Conservation (phyloP, 1,284 basidiomycete species). For the Apiotrichum gamsii region DNA sequence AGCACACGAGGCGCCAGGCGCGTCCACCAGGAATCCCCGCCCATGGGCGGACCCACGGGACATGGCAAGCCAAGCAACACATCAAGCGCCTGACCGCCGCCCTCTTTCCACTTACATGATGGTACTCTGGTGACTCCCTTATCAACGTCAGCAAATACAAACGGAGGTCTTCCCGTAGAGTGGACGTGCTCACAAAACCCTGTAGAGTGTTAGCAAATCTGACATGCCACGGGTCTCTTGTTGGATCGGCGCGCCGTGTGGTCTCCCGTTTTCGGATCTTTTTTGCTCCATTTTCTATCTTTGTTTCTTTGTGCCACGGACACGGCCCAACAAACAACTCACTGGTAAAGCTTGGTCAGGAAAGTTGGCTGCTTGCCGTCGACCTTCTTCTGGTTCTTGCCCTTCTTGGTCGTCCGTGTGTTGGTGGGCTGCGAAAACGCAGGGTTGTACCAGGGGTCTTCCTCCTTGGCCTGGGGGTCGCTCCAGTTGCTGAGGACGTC, state of each 20-base stretch:
- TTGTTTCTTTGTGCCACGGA: no score
- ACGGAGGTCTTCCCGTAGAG: no score
- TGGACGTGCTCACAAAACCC: constrained; percentile 22
- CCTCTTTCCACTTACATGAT: constrained; percentile 23
- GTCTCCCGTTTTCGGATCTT: no score
- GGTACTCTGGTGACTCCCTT: constrained; percentile 28
- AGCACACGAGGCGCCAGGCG: neutral
- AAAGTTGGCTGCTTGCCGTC: constrained; percentile 70
- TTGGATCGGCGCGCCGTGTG: no score
- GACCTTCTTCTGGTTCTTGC: constrained; percentile 29
- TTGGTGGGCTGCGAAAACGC: neutral
- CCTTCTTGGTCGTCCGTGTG: neutral
- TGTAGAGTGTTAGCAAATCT: constrained; percentile 6
- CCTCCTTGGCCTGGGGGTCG: neutral
- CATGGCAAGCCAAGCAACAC: no score
- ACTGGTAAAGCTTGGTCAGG: constrained; percentile 86
- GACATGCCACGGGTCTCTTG: neutral
- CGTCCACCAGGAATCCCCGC: no score
- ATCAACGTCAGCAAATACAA: neutral
- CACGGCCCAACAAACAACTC: no score
- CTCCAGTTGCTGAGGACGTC: no score
- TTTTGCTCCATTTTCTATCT: no score
- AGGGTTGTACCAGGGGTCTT: constrained; percentile 21
- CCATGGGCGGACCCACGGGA: no score
- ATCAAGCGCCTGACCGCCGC: no score